phyloP scores from a whole-genome alignment of 257 asterid genomes.

The Gynochthodes officinalis region DNA sequence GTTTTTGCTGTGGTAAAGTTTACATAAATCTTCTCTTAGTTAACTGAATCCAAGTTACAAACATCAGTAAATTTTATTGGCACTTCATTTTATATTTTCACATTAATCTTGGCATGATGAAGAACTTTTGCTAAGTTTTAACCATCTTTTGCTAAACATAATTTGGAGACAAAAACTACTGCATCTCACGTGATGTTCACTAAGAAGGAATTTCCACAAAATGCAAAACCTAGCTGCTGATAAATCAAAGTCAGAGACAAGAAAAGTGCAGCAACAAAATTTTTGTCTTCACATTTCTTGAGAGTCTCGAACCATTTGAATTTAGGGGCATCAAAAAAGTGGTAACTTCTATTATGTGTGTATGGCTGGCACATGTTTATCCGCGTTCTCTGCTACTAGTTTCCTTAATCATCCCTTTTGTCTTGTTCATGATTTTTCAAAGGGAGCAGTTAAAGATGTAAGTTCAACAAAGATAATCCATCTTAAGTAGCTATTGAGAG shows the following conservation, averaged over 20 bases:
- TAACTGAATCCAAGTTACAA: background rate
- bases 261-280: constrained; percentile 17
- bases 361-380: constrained; percentile 58
- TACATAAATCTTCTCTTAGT: background rate
- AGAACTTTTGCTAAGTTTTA: background rate
- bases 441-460: constrained; percentile 65
- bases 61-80: no score
- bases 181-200: constrained; percentile 2
- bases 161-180: background rate
- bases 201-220: background rate
- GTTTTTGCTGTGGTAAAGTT: background rate
- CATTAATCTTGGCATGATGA: no score
- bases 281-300: constrained; percentile 62
- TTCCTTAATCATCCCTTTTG: constrained; percentile 29
- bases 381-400: constrained; percentile 53
- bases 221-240: constrained; percentile 22
- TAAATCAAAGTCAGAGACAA: constrained; percentile 26
- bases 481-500: constrained; percentile 14
- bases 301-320: constrained; percentile 48
- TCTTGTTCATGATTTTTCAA: constrained; percentile 63
- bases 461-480: constrained; percentile 21
- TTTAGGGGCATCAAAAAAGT: constrained; percentile 20
- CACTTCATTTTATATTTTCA: no score
- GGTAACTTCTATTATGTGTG: constrained; percentile 9
- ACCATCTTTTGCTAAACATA: background rate